Evolutionary conservation across 2,329 filamentous ascomycete genomes (phyloP), one percentile per base, ranked within the genome.

Genomic region (Endothia cerciana): DNA sequence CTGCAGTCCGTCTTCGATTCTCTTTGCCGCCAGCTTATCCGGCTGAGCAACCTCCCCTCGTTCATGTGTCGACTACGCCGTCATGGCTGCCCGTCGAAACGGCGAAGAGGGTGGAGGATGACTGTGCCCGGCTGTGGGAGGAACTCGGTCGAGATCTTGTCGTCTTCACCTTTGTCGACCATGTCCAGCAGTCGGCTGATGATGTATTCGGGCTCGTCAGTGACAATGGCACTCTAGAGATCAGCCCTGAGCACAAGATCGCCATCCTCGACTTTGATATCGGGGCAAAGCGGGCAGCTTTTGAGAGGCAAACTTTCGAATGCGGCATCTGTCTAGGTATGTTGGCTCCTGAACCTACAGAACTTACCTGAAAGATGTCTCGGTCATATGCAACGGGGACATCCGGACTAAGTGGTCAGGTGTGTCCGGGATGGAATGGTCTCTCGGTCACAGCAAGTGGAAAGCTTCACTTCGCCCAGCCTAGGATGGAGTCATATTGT

Each of bases 261-360:
- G 85, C 88, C 5, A 82, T 97, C 17, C 77, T 97, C 53, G 91
- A 93, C 70, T 93, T 91, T 72, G 91, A 97, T 73, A 88, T 87
- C 66, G 89, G 89, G 68, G 88, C 91, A 7, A 91, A 90, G 73
- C 86, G 87, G 63, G 86, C 87, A 28, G 87, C 88, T 0, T 98
- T 97, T 74, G 89, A 95, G 67, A 88, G 87, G 70, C 91, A 90
- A 71, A 97, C 92, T 0, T 97, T 95, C 74, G 88, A 94, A 62
- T 98, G 94, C 70, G 92, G 91, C 1, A 85, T 98, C 58, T 97
- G 94, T 74, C 78, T 97, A 57, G 84, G 85, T 87, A 78, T 64
- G 80, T 70, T n/a, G 1, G 10, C 11, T 30, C 6, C 33, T 10
- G 2, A 25, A 28, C 25, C 33, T 41, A 7, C 6, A n/a, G 15